phyloP scores from a whole-genome alignment of 768 basidiomycete genomes.

The Suillus clintonianus region DNA sequence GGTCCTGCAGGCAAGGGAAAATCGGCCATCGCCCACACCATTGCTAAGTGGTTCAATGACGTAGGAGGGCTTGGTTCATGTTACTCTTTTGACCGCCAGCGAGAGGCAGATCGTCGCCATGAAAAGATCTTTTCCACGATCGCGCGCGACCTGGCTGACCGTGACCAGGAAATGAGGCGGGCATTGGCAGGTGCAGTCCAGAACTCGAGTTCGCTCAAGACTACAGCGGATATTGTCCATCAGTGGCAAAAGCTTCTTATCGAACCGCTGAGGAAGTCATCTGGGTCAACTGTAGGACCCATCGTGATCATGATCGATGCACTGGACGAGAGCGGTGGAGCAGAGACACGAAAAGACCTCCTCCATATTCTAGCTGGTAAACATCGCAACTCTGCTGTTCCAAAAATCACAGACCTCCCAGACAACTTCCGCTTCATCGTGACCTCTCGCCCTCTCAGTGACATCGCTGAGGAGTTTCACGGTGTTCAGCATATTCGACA shows the following conservation, averaged over 20 bases:
- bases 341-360: background rate
- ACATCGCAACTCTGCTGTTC: too few species aligned
- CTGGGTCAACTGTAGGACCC: background rate
- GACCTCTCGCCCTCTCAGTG: constrained; percentile 1
- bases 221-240: background rate
- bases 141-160: constrained; percentile 17
- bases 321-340: constrained; percentile 15
- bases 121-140: constrained; percentile 16
- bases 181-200: background rate
- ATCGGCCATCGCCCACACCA: constrained; percentile 13
- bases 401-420: too few species aligned
- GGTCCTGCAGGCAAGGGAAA: constrained; percentile 30
- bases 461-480: background rate
- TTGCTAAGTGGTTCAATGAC: constrained; percentile 11
- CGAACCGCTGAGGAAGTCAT: background rate
- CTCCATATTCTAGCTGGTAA: background rate
- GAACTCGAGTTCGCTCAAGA: background rate
- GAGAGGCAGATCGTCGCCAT: constrained; percentile 8
- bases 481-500: background rate
- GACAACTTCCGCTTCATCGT: constrained; percentile 9
- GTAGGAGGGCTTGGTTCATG: constrained; percentile 13
- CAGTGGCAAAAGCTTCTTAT: constrained; percentile 1
- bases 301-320: constrained; percentile 27
- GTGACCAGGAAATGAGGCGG: background rate
- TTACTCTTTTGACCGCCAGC: background rate